Evolutionary conservation across 129 eudicot species (phyloP), one percentile per base, ranked within the genome.

Genomic region (Artemisia argyi): DNA sequence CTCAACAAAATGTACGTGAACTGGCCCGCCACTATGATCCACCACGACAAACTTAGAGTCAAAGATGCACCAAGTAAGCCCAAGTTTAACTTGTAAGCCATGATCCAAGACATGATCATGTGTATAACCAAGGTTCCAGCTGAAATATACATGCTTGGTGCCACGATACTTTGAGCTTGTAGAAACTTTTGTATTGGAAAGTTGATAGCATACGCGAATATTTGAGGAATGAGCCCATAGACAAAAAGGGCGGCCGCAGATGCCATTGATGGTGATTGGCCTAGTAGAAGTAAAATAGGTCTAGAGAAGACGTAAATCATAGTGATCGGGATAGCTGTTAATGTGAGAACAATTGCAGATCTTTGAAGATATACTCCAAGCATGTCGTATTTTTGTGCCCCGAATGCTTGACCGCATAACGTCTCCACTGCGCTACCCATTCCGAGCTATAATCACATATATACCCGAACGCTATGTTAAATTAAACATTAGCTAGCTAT

Each of bases 401-500:
- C 96, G 53, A 84, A 90, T 1, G 96, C 96, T 71, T 90, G 93
- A 6, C 96, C 96, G 60, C 96, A 90, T 22, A 90, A 73, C 2
- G 96, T 90, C 66, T 90, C 96, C 47, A 87, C 93, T 0, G 96
- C 96, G 61, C 96, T 90, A 17, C 93, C 96, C 96, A 90, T 90
- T 66, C 96, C 96, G 13, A 90, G 87, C 96, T 90, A 81, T 69
- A 66, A 46, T 4, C 26, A 73, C 26, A 24, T 24, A 24, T 75
- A 51, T 44, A 65, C 19, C 44, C 44, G 44, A 35, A 35, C 44
- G 3, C 44, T 6, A 7, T 35, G 44, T 66, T 50, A 79, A 4
- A 51, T 47, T 16, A 17, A 12, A 7, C 35, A 58, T 58, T 19
- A 35, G 44, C 44, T 19, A 35, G 9, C 44, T 35, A 7, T 7